Evolutionary conservation across 2,329 filamentous ascomycete species (phyloP).

Genomic region (Epichloe gansuensis): DNA sequence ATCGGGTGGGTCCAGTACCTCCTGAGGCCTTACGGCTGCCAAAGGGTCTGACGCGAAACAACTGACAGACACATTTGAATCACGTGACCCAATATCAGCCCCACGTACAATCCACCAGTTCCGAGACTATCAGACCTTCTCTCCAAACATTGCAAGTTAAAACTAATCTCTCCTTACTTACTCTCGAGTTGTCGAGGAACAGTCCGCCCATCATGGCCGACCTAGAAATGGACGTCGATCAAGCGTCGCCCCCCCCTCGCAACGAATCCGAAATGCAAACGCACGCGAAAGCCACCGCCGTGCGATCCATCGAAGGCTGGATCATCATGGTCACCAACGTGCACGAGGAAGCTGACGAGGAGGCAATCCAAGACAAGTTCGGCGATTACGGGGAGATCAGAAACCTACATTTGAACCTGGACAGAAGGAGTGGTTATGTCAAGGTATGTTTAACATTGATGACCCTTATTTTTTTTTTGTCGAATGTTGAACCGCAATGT

Average conservation of each 20-base stretch:
- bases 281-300: constrained; percentile 60
- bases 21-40: too few relatives aligned
- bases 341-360: constrained; percentile 76
- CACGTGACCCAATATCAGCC: neutral
- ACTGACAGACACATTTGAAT: neutral
- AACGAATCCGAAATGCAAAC: constrained; percentile 58
- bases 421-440: constrained; percentile 72
- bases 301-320: constrained; percentile 82
- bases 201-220: constrained; percentile 32
- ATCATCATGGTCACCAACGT: constrained; percentile 79
- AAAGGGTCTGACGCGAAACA: too few relatives aligned
- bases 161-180: neutral
- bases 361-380: constrained; percentile 70
- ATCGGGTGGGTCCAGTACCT: too few relatives aligned
- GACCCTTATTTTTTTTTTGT: too few relatives aligned
- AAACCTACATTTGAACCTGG: constrained; percentile 73
- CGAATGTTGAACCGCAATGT: neutral
- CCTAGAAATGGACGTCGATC: constrained; percentile 47
- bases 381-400: constrained; percentile 78
- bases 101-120: neutral
- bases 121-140: neutral
- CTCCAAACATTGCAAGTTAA: too few relatives aligned
- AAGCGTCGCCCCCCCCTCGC: constrained; percentile 28
- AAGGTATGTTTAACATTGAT: constrained; percentile 42
- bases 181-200: neutral